Conservation (phyloP, 129 eudicot species). For the Ambrosia trifida region DNA sequence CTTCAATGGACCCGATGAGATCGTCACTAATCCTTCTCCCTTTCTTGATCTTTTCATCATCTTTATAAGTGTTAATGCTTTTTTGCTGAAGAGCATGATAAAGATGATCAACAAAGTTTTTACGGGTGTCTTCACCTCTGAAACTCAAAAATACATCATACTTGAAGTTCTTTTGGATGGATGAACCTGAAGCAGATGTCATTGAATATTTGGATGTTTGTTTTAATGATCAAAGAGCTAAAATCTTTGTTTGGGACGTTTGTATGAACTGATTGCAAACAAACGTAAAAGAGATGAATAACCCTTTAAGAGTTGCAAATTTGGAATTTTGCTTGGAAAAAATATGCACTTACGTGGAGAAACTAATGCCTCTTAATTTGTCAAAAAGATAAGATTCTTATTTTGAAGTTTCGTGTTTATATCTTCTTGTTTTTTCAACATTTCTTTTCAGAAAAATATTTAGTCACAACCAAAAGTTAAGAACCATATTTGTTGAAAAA, state of each 20-base stretch:
- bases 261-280: neutral
- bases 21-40: neutral
- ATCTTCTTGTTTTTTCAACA: neutral
- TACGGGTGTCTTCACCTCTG: too few relatives aligned
- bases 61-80: neutral
- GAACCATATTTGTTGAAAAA: neutral
- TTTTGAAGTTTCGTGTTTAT: neutral
- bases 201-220: neutral
- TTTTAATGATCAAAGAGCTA: neutral
- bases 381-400: neutral
- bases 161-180: neutral
- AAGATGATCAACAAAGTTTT: too few relatives aligned
- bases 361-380: neutral
- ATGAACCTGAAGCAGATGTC: neutral
- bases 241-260: neutral
- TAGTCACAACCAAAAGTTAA: neutral
- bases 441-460: neutral
- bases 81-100: neutral
- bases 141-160: constrained; percentile 5
- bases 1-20: neutral
- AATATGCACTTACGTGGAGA: neutral
- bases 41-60: constrained; percentile 1
- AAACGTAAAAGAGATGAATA: neutral
- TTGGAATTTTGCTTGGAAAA: neutral
- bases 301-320: neutral